Conservation (phyloP, 2,329 filamentous ascomycete genomes). For the Alternaria solani region DNA sequence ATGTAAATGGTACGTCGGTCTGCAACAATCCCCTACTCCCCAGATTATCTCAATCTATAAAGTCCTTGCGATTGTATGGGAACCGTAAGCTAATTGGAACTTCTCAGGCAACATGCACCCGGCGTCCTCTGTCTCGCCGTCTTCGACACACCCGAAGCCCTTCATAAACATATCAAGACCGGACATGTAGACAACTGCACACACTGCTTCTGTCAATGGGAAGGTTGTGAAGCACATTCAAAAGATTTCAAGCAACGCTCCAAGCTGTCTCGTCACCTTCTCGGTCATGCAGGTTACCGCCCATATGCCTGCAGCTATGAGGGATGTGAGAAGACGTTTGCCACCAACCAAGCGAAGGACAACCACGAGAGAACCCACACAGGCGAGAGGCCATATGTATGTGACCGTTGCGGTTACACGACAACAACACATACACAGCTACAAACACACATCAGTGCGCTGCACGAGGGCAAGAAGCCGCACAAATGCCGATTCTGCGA, state of each 20-base stretch:
- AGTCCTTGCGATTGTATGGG: neutral
- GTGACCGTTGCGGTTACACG: constrained; percentile 47
- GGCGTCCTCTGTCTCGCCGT: constrained; percentile 38
- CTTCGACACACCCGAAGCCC: constrained; percentile 39
- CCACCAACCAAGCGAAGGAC: constrained; percentile 52
- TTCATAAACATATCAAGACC: constrained; percentile 49
- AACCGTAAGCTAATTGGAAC: neutral
- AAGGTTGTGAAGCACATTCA: constrained; percentile 41
- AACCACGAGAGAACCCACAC: constrained; percentile 52
- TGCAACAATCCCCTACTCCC: neutral
- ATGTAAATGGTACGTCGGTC: constrained; percentile 43
- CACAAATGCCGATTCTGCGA: constrained; percentile 51
- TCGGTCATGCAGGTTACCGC: constrained; percentile 49
- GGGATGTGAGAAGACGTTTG: constrained; percentile 50
- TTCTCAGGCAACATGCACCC: constrained; percentile 34
- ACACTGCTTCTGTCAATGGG: constrained; percentile 49
- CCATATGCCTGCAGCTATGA: constrained; percentile 48
- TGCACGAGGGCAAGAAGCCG: constrained; percentile 48
- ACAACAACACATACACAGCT: constrained; percentile 52
- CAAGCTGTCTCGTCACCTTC: constrained; percentile 49
- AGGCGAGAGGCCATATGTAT: constrained; percentile 48
- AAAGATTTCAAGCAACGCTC: constrained; percentile 53
- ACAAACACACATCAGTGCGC: constrained; percentile 49
- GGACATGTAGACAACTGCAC: constrained; percentile 47
- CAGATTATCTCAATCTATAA: neutral